A percentile compares a stretch with the other conserved stretches of the same genome.
Evolutionary conservation across 768 basidiomycete species (phyloP).

Genomic region (Boletus edulis): DNA sequence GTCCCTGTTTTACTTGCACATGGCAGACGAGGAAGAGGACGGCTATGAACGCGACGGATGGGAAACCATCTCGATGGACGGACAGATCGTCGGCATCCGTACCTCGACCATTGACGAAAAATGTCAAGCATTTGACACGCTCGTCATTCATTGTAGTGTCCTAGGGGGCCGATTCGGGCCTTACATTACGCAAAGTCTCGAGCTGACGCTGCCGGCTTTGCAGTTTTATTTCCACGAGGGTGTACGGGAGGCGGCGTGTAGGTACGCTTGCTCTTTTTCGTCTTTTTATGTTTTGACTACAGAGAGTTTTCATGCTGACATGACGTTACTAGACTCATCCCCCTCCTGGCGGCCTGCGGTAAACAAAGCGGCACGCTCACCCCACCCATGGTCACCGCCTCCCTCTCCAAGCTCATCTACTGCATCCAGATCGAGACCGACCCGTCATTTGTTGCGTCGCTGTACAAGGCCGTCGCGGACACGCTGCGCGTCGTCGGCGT

Average conservation of each 20-base stretch:
- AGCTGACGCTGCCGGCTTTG: constrained; percentile 68
- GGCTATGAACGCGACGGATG: constrained; percentile 66
- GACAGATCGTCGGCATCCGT: constrained; percentile 71
- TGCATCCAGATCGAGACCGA: constrained; percentile 69
- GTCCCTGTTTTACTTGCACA: neutral
- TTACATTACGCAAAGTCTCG: constrained; percentile 67
- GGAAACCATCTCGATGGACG: constrained; percentile 77
- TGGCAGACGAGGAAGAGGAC: constrained; percentile 54
- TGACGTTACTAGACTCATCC: constrained; percentile 52
- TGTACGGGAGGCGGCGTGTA: constrained; percentile 71
- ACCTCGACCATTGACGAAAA: constrained; percentile 85
- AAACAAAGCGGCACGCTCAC: constrained; percentile 65
- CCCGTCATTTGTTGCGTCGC: constrained; percentile 71
- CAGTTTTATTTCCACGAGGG: constrained; percentile 84
- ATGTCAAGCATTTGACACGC: constrained; percentile 84
- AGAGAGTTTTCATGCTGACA: too few species aligned
- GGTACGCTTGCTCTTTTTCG: constrained; percentile 42
- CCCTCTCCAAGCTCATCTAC: constrained; percentile 62
- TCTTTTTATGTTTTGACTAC: too few species aligned
- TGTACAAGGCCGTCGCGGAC: constrained; percentile 71
- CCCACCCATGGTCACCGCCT: constrained; percentile 63
- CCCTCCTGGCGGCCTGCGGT: constrained; percentile 66
- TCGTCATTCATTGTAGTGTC: constrained; percentile 75
- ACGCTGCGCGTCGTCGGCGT: constrained; percentile 59
- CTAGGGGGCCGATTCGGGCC: constrained; percentile 67